A percentile compares a stretch with the other conserved stretches of the same genome.
These are phyloP conservation scores for Trametes coccinea DNA, from an alignment of 768 basidiomycete genomes.

Conservation along the genomic window DNA sequence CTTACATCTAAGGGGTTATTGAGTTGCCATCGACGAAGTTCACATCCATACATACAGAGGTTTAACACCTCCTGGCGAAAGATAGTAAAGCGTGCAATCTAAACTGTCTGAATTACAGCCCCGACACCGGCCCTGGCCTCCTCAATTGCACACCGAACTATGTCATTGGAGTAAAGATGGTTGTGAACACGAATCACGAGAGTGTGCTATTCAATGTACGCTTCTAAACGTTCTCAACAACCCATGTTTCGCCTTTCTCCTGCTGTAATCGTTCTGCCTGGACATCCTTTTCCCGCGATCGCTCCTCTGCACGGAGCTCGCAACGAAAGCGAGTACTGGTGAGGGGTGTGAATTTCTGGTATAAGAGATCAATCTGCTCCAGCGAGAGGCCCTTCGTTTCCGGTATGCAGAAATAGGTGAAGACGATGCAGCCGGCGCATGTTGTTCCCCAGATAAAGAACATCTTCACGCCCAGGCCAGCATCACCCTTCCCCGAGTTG, in stretches of 20 bases:
- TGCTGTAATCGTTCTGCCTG: neutral
- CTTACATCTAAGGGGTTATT: too few species aligned
- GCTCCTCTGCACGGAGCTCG: slow-evolving; percentile 1
- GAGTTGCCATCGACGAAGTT: too few species aligned
- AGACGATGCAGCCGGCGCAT: slow-evolving; percentile 35
- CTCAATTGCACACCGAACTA: too few species aligned
- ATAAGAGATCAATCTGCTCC: slow-evolving; percentile 40
- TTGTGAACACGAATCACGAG: too few species aligned
- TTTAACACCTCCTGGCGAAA: too few species aligned
- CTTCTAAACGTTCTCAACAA: neutral
- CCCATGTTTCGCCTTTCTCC: neutral
- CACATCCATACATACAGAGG: too few species aligned
- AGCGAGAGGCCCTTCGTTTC: slow-evolving; percentile 29
- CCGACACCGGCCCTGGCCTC: too few species aligned
- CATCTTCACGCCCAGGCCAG: slow-evolving; percentile 33
- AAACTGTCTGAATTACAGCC: too few species aligned
- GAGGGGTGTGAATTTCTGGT: slow-evolving; percentile 34
- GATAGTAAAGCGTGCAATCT: too few species aligned
- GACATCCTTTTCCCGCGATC: too few species aligned
- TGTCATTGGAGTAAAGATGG: too few species aligned
- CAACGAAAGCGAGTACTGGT: slow-evolving; percentile 21
- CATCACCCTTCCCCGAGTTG: slow-evolving; percentile 25
- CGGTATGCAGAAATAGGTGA: slow-evolving; percentile 41
- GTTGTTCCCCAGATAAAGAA: slow-evolving; percentile 44
- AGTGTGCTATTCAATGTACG: too few species aligned